These are phyloP conservation scores for Apiospora malaysiana DNA, from an alignment of 2,329 filamentous ascomycete genomes.

Conservation along the genomic window DNA sequence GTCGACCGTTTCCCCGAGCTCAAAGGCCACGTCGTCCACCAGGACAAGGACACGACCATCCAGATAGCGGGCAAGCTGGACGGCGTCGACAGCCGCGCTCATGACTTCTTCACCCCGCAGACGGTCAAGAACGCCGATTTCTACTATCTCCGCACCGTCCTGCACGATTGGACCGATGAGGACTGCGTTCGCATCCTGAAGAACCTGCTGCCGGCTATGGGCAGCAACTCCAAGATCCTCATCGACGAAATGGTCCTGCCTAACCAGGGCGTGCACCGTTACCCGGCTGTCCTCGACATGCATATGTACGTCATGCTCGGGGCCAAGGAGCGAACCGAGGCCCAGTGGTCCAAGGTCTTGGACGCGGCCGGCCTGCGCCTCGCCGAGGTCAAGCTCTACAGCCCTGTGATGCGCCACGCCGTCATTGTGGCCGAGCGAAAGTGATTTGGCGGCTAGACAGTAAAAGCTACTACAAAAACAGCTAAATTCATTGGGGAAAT, in stretches of 20 bases:
- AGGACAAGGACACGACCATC: constrained; percentile 58
- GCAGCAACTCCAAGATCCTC: constrained; percentile 45
- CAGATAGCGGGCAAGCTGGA: constrained; percentile 48
- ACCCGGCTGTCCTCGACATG: no score
- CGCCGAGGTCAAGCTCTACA: no score
- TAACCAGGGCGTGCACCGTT: no score
- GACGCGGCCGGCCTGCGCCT: no score
- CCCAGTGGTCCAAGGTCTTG: no score
- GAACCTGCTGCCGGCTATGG: constrained; percentile 46
- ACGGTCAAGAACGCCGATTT: constrained; percentile 45
- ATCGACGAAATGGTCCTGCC: not conserved
- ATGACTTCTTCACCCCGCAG: constrained; percentile 53
- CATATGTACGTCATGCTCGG: no score
- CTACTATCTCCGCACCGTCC: constrained; percentile 52
- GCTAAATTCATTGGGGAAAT: no score
- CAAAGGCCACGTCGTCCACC: constrained; percentile 55
- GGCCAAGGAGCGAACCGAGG: no score
- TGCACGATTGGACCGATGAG: constrained; percentile 55
- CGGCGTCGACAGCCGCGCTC: constrained; percentile 37
- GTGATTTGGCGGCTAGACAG: no score
- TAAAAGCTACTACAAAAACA: no score
- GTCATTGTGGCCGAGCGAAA: no score
- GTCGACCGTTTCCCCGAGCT: constrained; percentile 56
- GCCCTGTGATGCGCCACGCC: no score
- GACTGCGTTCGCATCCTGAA: constrained; percentile 42